Conservation (phyloP, 2,329 filamentous ascomycete species). For the Aphanoascus verrucosus region DNA sequence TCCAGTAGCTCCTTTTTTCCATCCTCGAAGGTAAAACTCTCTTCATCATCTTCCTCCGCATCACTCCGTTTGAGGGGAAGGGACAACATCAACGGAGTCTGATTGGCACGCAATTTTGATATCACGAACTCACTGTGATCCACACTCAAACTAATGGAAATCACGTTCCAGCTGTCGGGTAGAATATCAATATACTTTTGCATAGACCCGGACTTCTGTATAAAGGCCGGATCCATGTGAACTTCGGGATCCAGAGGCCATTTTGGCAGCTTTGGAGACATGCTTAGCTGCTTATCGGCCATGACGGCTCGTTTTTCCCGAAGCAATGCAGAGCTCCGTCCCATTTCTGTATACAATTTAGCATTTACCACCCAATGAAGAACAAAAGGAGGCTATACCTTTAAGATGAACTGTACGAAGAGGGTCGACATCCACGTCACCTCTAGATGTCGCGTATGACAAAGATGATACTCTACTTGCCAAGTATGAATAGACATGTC, state of each 20-base stretch:
- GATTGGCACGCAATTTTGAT: slow-evolving; percentile 66
- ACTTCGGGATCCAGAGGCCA: slow-evolving; percentile 37
- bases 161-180: slow-evolving; percentile 68
- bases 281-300: slow-evolving; percentile 37
- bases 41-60: slow-evolving; percentile 66
- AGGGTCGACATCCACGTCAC: slow-evolving; percentile 16
- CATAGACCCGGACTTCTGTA: slow-evolving; percentile 54
- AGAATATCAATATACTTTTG: slow-evolving; percentile 75
- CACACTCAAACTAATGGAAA: slow-evolving; percentile 77
- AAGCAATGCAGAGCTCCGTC: slow-evolving; percentile 33
- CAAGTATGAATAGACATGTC: slow-evolving; percentile 29
- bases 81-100: slow-evolving; percentile 73
- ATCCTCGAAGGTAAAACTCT: slow-evolving; percentile 72
- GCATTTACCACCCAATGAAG: background rate
- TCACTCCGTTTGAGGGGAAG: slow-evolving; percentile 75
- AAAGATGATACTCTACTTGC: slow-evolving; percentile 36
- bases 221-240: slow-evolving; percentile 28
- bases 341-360: slow-evolving; percentile 26
- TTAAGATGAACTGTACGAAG: slow-evolving; percentile 29
- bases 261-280: slow-evolving; percentile 36
- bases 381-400: slow-evolving; percentile 20
- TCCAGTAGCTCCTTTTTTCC: slow-evolving; percentile 70
- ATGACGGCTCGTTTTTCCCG: slow-evolving; percentile 31
- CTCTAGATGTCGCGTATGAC: slow-evolving; percentile 31
- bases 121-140: slow-evolving; percentile 75